Percentiles rank a stretch among this genome's conserved stretches.
These are phyloP conservation scores for Ramaria rubella DNA, from an alignment of 768 basidiomycete species.

Conservation along the genomic window DNA sequence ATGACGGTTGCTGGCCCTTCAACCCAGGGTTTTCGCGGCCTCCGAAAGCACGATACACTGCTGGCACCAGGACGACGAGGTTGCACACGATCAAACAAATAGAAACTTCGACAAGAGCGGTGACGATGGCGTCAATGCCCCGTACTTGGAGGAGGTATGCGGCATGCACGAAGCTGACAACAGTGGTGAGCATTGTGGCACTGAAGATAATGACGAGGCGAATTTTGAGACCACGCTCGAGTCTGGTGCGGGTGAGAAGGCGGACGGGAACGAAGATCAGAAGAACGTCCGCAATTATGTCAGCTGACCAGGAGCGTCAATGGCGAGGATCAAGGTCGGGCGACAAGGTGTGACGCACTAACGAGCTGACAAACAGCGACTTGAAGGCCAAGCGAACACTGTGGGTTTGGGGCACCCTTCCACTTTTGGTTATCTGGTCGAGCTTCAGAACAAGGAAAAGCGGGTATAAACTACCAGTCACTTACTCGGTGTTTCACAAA, in stretches of 20 bases:
- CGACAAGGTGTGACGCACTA: conserved; percentile 30
- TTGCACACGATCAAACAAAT: conserved; percentile 38
- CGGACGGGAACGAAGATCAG: conserved; percentile 41
- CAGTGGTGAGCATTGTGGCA: conserved; percentile 44
- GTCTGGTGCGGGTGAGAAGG: conserved; percentile 37
- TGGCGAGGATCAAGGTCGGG: neutral
- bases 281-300: conserved; percentile 39
- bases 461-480: neutral
- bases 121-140: conserved; percentile 5
- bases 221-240: conserved; percentile 28
- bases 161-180: conserved; percentile 39
- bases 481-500: conserved; percentile 28
- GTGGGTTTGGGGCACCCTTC: conserved; percentile 31
- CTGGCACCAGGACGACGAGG: conserved; percentile 33
- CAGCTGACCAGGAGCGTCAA: conserved; percentile 29
- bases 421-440: conserved; percentile 25
- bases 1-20: neutral
- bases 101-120: conserved; percentile 41
- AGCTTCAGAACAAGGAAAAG: neutral
- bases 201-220: conserved; percentile 48
- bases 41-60: conserved; percentile 23
- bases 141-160: conserved; percentile 29
- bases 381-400: conserved; percentile 39
- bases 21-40: neutral
- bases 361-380: conserved; percentile 48